Percentiles rank a stretch among this genome's conserved stretches.
Conservation (phyloP, 305 asterid genomes). For the Fraxinus angustifolia region DNA sequence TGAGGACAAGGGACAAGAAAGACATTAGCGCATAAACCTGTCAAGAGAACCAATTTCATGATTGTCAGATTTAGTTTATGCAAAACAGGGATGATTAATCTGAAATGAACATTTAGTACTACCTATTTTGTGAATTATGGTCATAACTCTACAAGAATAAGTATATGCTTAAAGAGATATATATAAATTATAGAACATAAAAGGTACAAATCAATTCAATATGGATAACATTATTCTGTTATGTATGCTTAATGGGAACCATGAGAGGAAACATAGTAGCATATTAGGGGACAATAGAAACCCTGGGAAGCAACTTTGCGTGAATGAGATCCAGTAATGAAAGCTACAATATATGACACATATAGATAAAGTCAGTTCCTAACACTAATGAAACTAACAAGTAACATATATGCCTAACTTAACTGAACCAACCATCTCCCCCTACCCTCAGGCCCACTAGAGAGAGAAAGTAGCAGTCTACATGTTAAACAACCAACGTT, state of each 20-base stretch:
- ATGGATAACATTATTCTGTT: neutral
- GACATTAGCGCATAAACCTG: slow-evolving; percentile 98
- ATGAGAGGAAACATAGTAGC: neutral
- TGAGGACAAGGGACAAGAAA: slow-evolving; percentile 76
- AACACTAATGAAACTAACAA: neutral
- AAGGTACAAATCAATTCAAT: neutral
- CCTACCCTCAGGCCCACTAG: neutral
- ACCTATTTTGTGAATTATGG: neutral
- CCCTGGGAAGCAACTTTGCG: neutral
- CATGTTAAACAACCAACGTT: neutral
- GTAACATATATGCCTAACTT: neutral
- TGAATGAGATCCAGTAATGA: neutral
- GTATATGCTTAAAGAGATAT: neutral
- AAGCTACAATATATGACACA: neutral
- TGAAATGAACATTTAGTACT: neutral
- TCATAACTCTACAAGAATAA: neutral
- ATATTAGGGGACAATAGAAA: neutral
- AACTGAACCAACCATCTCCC: neutral
- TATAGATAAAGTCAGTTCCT: neutral
- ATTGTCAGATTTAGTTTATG: slow-evolving; percentile 25
- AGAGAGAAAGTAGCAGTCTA: neutral
- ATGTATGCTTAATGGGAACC: neutral
- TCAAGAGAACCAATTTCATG: slow-evolving; percentile 25
- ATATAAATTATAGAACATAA: neutral
- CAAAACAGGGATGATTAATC: slow-evolving; percentile 8